These are phyloP conservation scores for Gaultheria prostrata DNA, from an alignment of 148 eudicot species.

Conservation along the genomic window DNA sequence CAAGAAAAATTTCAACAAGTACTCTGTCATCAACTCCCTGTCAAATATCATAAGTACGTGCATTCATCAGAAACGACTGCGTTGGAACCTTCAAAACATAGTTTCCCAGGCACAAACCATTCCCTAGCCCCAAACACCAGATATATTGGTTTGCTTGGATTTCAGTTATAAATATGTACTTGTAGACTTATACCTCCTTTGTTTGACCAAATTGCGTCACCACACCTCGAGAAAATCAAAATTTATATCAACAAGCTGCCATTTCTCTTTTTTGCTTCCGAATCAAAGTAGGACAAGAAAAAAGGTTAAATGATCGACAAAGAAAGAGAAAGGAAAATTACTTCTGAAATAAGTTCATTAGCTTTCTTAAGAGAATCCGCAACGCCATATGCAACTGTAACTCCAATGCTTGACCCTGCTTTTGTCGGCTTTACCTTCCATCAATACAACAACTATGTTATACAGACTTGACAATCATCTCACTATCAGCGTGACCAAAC, in stretches of 20 bases:
- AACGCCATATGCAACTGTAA: conserved; percentile 83
- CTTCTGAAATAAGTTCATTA: conserved; percentile 59
- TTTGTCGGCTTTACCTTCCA: conserved; percentile 86
- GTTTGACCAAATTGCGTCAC: background rate
- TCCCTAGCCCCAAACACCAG: background rate
- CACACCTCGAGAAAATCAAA: background rate
- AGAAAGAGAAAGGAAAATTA: conserved; percentile 20
- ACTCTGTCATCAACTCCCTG: conserved; percentile 86
- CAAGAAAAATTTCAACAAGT: conserved; percentile 75
- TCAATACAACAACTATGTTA: background rate
- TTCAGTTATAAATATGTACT: background rate
- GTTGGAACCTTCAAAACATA: background rate
- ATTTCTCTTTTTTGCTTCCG: background rate
- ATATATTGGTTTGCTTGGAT: background rate
- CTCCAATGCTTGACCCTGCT: conserved; percentile 97
- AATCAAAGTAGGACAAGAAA: background rate
- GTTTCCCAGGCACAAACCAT: background rate
- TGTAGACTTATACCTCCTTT: no score
- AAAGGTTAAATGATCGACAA: background rate
- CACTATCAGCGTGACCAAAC: background rate
- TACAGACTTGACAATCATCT: conserved; percentile 6
- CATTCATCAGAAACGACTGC: background rate
- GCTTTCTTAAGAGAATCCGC: conserved; percentile 63
- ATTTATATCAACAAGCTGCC: background rate
- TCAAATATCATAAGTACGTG: conserved; percentile 12